Evolutionary conservation across 441 rosid genomes (phyloP).

Genomic region (Brassica balearica): DNA sequence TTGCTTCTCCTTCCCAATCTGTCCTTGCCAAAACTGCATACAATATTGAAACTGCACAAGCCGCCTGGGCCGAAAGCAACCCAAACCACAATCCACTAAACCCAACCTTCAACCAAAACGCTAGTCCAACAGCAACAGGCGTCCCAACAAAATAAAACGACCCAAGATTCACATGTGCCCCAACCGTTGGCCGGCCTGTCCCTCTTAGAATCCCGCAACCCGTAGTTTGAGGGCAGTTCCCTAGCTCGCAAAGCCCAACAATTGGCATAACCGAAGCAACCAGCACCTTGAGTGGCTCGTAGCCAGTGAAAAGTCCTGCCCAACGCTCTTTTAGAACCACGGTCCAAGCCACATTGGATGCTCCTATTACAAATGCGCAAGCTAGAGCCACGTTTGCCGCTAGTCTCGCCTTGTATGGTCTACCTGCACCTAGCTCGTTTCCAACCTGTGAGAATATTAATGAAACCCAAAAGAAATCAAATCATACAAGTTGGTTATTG

Average conservation of each 20-base stretch:
- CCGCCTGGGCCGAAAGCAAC: slow-evolving; percentile 84
- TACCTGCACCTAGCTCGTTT: slow-evolving; percentile 95
- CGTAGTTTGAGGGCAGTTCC: slow-evolving; percentile 94
- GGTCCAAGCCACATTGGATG: slow-evolving; percentile 83
- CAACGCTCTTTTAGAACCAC: slow-evolving; percentile 67
- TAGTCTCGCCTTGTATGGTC: slow-evolving; percentile 81
- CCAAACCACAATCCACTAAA: slow-evolving; percentile 94
- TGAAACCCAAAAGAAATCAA: slow-evolving; percentile 10
- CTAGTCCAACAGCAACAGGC: slow-evolving; percentile 87
- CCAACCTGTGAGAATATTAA: slow-evolving; percentile 66
- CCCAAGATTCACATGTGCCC: slow-evolving; percentile 81
- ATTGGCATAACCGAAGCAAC: slow-evolving; percentile 91
- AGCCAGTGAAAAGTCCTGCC: slow-evolving; percentile 80
- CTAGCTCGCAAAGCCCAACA: slow-evolving; percentile 89
- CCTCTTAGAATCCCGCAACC: slow-evolving; percentile 95
- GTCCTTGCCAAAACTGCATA: slow-evolving; percentile 65
- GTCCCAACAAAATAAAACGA: slow-evolving; percentile 94
- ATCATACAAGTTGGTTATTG: slow-evolving; percentile 34
- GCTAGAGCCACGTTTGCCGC: slow-evolving; percentile 90
- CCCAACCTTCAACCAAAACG: slow-evolving; percentile 74
- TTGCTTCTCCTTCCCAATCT: slow-evolving; percentile 90
- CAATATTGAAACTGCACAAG: slow-evolving; percentile 73
- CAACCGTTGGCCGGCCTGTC: slow-evolving; percentile 78
- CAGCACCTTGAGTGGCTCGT: slow-evolving; percentile 59
- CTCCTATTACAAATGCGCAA: slow-evolving; percentile 77